phyloP scores from a whole-genome alignment of 1,139 yeast species.

The Hyphopichia pseudoburtonii region DNA sequence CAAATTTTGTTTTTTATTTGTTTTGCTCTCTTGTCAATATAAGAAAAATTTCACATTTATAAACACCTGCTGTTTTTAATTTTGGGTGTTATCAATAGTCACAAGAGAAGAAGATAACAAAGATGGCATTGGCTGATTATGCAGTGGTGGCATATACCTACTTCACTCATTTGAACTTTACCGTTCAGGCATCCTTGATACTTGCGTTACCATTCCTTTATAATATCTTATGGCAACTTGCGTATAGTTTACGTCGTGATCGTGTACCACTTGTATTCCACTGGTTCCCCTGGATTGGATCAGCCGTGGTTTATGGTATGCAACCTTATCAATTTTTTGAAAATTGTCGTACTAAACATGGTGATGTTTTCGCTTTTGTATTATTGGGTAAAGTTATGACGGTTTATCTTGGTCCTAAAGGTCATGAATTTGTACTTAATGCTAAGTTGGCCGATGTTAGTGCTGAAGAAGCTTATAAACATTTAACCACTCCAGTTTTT shows the following conservation, averaged over 20 bases:
- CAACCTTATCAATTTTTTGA: slow-evolving; percentile 89
- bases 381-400: slow-evolving; percentile 92
- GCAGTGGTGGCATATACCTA: neutral
- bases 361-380: slow-evolving; percentile 89
- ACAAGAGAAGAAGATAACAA: no score
- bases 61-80: no score
- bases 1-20: no score
- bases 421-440: slow-evolving; percentile 94
- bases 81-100: no score
- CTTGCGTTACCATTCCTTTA: slow-evolving; percentile 52
- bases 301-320: slow-evolving; percentile 86
- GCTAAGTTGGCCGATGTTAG: slow-evolving; percentile 87
- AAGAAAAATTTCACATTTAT: no score
- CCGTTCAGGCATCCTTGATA: slow-evolving; percentile 33
- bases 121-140: neutral
- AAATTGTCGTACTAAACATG: slow-evolving; percentile 73
- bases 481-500: slow-evolving; percentile 94
- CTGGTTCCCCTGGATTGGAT: slow-evolving; percentile 95
- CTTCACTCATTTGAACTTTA: neutral
- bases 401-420: slow-evolving; percentile 94
- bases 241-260: slow-evolving; percentile 71
- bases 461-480: slow-evolving; percentile 95
- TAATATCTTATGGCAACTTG: slow-evolving; percentile 68
- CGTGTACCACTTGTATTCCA: slow-evolving; percentile 88
- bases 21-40: no score